Conservation (phyloP, 208 protist genomes). For the Trypanosoma theileri region DNA sequence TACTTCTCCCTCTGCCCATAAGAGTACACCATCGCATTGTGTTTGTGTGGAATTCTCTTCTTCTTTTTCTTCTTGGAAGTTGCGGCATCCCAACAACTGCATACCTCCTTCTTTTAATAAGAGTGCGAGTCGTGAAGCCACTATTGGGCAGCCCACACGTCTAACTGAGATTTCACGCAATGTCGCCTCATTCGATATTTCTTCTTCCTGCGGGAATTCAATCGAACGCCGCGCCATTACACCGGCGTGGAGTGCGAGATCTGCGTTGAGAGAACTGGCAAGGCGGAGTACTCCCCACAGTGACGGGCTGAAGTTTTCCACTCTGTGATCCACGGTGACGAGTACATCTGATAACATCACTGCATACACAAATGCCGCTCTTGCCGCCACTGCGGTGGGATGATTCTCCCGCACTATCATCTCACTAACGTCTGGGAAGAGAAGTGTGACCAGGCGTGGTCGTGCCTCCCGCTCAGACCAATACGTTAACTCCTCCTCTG, state of each 20-base stretch:
- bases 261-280: slow-evolving; percentile 31
- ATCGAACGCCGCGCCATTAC: slow-evolving; percentile 10
- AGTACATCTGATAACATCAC: slow-evolving; percentile 50
- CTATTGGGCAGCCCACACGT: slow-evolving; percentile 28
- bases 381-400: not conserved
- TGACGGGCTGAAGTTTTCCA: slow-evolving; percentile 24
- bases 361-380: slow-evolving; percentile 29
- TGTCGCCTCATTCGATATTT: not conserved
- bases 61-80: too few relatives aligned
- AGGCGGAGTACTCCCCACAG: slow-evolving; percentile 34
- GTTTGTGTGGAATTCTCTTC: too few relatives aligned
- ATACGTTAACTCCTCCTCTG: slow-evolving; percentile 40
- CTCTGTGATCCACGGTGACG: slow-evolving; percentile 24
- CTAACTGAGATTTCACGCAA: slow-evolving; percentile 11
- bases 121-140: slow-evolving; percentile 37
- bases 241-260: slow-evolving; percentile 35
- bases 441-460: slow-evolving; percentile 47
- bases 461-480: slow-evolving; percentile 37
- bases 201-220: not conserved
- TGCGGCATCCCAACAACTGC: slow-evolving; percentile 17
- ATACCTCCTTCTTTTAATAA: slow-evolving; percentile 38
- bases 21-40: slow-evolving; percentile 23
- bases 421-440: slow-evolving; percentile 18
- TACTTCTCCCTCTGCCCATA: slow-evolving; percentile 44
- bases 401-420: slow-evolving; percentile 12